Evolutionary conservation across 2,329 filamentous ascomycete species (phyloP).

Genomic region (Graphiopsis chlorocephala): DNA sequence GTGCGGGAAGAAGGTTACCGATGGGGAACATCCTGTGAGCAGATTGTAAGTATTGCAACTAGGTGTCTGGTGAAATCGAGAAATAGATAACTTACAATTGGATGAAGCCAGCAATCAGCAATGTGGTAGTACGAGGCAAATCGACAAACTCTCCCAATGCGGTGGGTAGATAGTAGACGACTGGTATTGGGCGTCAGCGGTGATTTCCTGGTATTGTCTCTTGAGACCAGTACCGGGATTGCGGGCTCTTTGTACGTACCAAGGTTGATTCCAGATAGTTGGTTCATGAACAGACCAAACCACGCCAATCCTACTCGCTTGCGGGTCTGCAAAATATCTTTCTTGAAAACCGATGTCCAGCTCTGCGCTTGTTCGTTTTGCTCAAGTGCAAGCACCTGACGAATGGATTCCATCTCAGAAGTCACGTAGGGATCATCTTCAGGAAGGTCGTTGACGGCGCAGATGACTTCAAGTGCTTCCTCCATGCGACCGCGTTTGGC

Average conservation of each 20-base stretch:
- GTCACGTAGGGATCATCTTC: constrained; percentile 25
- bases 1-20: constrained; percentile 43
- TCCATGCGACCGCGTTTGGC: constrained; percentile 28
- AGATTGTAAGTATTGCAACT: background rate
- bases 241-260: constrained; percentile 19
- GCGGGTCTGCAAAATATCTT: constrained; percentile 36
- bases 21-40: constrained; percentile 35
- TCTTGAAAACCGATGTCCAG: constrained; percentile 34
- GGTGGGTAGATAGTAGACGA: constrained; percentile 41
- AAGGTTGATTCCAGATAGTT: constrained; percentile 36
- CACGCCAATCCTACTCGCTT: constrained; percentile 37
- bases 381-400: constrained; percentile 36
- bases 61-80: background rate
- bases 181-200: background rate
- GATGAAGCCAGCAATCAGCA: constrained; percentile 46
- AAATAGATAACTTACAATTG: constrained; percentile 17
- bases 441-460: constrained; percentile 25
- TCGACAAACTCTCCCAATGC: constrained; percentile 47
- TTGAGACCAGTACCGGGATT: background rate
- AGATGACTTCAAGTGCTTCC: constrained; percentile 27
- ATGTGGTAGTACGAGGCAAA: constrained; percentile 39
- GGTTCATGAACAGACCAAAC: constrained; percentile 39
- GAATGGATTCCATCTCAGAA: constrained; percentile 30
- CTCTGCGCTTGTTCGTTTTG: constrained; percentile 31
- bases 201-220: background rate